phyloP scores from a whole-genome alignment of 371 early-diverging fungal species.

The Rhizomucor miehei region DNA sequence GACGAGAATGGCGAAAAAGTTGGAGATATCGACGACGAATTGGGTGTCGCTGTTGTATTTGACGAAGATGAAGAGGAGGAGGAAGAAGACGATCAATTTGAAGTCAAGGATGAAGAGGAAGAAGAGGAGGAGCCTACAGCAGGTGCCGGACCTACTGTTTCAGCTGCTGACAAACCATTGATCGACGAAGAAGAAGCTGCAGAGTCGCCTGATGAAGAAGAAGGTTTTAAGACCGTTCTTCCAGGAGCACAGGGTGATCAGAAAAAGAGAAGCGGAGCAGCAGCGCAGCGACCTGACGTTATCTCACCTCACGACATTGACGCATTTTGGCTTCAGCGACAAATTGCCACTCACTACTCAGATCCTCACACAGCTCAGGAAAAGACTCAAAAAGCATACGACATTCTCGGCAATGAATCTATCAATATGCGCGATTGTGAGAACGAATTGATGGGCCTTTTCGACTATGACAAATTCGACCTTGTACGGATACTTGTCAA shows the following conservation, averaged over 20 bases:
- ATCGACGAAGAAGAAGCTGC: constrained; percentile 28
- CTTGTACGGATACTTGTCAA: constrained; percentile 83
- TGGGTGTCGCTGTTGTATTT: constrained; percentile 79
- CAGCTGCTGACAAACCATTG: constrained; percentile 2
- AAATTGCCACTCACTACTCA: constrained; percentile 72
- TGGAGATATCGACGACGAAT: constrained; percentile 69
- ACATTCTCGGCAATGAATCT: constrained; percentile 66
- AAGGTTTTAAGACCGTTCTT: constrained; percentile 53
- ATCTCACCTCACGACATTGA: constrained; percentile 84
- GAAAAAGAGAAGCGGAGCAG: constrained; percentile 25
- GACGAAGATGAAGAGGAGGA: constrained; percentile 67
- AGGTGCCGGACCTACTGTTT: constrained; percentile 6
- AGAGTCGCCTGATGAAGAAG: constrained; percentile 41
- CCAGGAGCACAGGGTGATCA: constrained; percentile 42
- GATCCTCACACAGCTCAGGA: constrained; percentile 87
- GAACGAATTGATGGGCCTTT: constrained; percentile 90
- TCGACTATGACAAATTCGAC: constrained; percentile 93
- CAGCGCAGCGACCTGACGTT: constrained; percentile 26
- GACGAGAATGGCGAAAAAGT: constrained; percentile 42
- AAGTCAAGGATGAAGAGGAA: constrained; percentile 55
- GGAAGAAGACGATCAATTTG: constrained; percentile 57
- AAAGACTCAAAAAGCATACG: constrained; percentile 76
- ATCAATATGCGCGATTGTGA: constrained; percentile 83
- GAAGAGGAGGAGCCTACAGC: constrained; percentile 22
- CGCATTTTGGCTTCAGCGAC: constrained; percentile 96